These are phyloP conservation scores for Parietichytrium sp. DNA, from an alignment of 108 stramenopile species.

Conservation along the genomic window DNA sequence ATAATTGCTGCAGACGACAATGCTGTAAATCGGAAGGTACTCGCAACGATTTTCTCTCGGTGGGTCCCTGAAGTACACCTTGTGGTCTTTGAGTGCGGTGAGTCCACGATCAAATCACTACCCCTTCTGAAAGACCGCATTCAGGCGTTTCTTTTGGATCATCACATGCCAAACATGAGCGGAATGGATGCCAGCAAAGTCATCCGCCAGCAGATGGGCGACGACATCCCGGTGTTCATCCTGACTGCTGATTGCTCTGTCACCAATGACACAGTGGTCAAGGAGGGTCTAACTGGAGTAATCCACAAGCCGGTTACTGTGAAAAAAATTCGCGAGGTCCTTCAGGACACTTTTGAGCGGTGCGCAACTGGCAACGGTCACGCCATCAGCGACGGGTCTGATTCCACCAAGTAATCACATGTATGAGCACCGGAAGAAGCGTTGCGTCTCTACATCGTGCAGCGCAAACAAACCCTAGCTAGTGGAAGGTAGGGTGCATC, in stretches of 20 bases:
- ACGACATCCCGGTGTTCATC: neutral
- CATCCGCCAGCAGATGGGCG: neutral
- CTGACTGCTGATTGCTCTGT: neutral
- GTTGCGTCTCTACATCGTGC: too few relatives aligned
- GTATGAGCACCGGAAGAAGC: too few relatives aligned
- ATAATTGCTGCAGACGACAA: conserved; percentile 20
- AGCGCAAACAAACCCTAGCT: too few relatives aligned
- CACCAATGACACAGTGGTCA: neutral
- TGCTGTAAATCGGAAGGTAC: neutral
- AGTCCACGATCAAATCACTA: neutral
- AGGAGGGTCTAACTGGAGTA: neutral
- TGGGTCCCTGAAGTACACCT: neutral
- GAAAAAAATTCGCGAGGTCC: too few relatives aligned
- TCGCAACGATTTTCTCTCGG: neutral
- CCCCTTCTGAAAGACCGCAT: neutral
- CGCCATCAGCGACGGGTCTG: too few relatives aligned
- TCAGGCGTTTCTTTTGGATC: neutral
- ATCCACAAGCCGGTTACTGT: neutral
- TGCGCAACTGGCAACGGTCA: too few relatives aligned
- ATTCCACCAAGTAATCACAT: too few relatives aligned
- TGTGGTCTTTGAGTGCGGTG: neutral
- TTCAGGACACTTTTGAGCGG: too few relatives aligned
- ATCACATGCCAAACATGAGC: conserved; percentile 6
- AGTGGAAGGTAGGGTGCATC: too few relatives aligned
- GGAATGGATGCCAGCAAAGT: neutral